These are phyloP conservation scores for Hippophae gyantsensis DNA, from an alignment of 306 rosid species.

Conservation along the genomic window DNA sequence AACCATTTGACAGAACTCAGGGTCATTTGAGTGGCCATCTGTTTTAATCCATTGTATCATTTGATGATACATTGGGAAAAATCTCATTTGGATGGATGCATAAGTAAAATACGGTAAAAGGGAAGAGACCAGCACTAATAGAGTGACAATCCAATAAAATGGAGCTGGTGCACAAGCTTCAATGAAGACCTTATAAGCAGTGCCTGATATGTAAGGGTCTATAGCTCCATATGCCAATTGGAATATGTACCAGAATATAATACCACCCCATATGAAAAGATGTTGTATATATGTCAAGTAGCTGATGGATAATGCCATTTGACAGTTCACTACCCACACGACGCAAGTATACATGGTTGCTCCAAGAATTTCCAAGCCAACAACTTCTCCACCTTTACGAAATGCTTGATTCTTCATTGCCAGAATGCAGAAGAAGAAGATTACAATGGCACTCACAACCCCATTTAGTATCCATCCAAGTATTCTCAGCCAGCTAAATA, in stretches of 20 bases:
- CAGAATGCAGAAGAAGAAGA: slow-evolving; percentile 66
- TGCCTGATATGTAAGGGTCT: slow-evolving; percentile 52
- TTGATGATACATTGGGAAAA: slow-evolving; percentile 80
- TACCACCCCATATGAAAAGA: slow-evolving; percentile 89
- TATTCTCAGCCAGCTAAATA: slow-evolving; percentile 81
- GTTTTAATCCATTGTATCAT: slow-evolving; percentile 82
- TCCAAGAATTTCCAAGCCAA: slow-evolving; percentile 53
- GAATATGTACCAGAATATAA: slow-evolving; percentile 68
- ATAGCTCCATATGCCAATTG: slow-evolving; percentile 84
- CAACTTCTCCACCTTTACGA: slow-evolving; percentile 71
- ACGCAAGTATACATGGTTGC: slow-evolving; percentile 81
- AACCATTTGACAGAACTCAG: slow-evolving; percentile 66
- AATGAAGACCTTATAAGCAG: slow-evolving; percentile 76
- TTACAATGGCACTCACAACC: slow-evolving; percentile 36
- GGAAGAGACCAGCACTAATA: slow-evolving; percentile 44
- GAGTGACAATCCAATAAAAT: slow-evolving; percentile 64
- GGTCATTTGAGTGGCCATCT: slow-evolving; percentile 67
- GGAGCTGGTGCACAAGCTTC: slow-evolving; percentile 93
- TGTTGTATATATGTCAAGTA: slow-evolving; percentile 87
- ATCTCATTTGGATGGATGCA: slow-evolving; percentile 61
- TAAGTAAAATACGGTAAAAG: slow-evolving; percentile 62
- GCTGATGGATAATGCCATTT: slow-evolving; percentile 80
- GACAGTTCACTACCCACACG: slow-evolving; percentile 92
- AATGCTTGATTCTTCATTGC: slow-evolving; percentile 67
- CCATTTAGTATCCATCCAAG: slow-evolving; percentile 74